Percentiles rank a stretch among this genome's conserved stretches.
These are phyloP conservation scores for Clarireedia hainanense DNA, from an alignment of 2,329 filamentous ascomycete species.

Conservation along the genomic window DNA sequence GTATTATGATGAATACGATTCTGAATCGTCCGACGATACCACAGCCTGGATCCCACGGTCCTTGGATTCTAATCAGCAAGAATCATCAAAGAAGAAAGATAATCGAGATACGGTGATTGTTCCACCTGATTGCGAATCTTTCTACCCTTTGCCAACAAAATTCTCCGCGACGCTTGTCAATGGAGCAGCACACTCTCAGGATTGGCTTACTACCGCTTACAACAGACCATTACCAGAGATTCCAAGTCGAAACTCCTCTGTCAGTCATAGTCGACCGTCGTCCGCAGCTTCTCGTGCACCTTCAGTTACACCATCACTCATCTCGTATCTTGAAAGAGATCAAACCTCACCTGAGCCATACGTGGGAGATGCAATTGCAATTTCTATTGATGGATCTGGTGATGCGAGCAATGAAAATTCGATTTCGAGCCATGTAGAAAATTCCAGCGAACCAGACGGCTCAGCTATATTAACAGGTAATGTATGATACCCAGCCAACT, in stretches of 20 bases:
- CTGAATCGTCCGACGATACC: background rate
- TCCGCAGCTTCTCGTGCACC: slow-evolving; percentile 11
- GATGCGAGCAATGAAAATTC: background rate
- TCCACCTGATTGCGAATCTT: background rate
- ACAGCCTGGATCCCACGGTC: background rate
- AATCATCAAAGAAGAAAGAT: background rate
- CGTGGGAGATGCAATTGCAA: slow-evolving; percentile 11
- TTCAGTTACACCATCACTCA: slow-evolving; percentile 15
- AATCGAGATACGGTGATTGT: slow-evolving; percentile 5
- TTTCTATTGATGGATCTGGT: slow-evolving; percentile 6
- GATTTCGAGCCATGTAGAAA: background rate
- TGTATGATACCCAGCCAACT: background rate
- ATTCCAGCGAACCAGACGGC: background rate
- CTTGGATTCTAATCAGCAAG: background rate
- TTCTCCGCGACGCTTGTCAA: background rate
- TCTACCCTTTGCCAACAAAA: background rate
- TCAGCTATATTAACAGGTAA: background rate
- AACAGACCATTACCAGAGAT: slow-evolving; percentile 4
- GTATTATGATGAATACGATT: background rate
- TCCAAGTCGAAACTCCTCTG: slow-evolving; percentile 3
- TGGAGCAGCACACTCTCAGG: background rate
- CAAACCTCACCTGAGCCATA: slow-evolving; percentile 15
- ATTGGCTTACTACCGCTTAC: slow-evolving; percentile 1
- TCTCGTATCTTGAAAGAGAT: slow-evolving; percentile 13
- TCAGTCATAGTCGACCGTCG: background rate